Evolutionary conservation across 495 filamentous ascomycete genomes (phyloP), one percentile per base, ranked within the genome.

Genomic region (Bacidia rubella): DNA sequence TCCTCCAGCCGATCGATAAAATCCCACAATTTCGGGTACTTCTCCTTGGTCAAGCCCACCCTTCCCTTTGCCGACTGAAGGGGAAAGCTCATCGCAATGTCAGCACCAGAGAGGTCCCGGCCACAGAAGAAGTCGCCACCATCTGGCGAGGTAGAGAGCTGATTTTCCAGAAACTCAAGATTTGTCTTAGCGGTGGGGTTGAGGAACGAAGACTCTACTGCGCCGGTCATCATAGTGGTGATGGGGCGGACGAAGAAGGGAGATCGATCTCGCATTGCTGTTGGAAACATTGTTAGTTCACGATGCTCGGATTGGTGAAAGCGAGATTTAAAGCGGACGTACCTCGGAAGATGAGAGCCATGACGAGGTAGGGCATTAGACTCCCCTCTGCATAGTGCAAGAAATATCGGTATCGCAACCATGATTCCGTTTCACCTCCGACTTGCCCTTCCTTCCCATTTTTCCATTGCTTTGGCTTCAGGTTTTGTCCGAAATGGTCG

Each of bases 221-320:
- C 78, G 53, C 68, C 66, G 35, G 79, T 79, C 12, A 95, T 78
- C 17, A 74, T 63, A 15, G 67, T 62, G 7, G 85, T 83, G 53
- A 96, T 75, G 17, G 86, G 87, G 40, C 81, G 83, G 62, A 96
- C 69, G 72, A 95, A 88, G 75, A 95, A 94, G 1, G 88, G 88
- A 4, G 80, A 75, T 3, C 78, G 66, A 11, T 75, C 74, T 54
- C 77, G 79, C 47, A 96, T 70, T 11, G 60, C 80, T 82, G 47
- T 50, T 19, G 32, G 25, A 27, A 32, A 40, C 38, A 39, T 29
- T 15, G 11, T 47, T 11, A 39, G 32, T n/a, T n/a, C n/a, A n/a
- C n/a, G n/a, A n/a, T n/a, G n/a, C n/a, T n/a, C n/a, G n/a, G n/a
- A n/a, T n/a, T n/a, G n/a, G n/a, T n/a, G n/a, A n/a, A 51, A 22